These are phyloP conservation scores for Zygoascus tannicola DNA, from an alignment of 805 yeast species.

Conservation along the genomic window DNA sequence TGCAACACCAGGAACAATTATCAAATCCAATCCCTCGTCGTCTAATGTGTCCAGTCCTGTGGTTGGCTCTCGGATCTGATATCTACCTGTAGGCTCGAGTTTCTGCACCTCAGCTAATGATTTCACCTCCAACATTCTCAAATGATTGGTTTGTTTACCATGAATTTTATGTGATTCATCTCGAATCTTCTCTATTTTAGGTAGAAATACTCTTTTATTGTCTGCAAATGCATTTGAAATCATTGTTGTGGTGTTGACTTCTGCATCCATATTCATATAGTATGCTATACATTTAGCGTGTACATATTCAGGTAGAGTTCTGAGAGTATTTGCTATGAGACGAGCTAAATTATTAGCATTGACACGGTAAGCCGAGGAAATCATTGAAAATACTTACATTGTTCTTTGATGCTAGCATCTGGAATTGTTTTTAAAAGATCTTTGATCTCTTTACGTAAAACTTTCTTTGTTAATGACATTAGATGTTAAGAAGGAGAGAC, in stretches of 20 bases:
- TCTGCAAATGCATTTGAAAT: constrained; percentile 43
- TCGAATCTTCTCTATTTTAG: constrained; percentile 40
- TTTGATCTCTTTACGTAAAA: background rate
- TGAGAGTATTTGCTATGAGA: constrained; percentile 12
- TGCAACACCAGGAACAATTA: constrained; percentile 81
- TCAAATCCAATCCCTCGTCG: constrained; percentile 49
- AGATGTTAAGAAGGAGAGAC: background rate
- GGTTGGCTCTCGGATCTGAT: constrained; percentile 57
- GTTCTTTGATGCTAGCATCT: background rate
- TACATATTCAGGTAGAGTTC: constrained; percentile 32
- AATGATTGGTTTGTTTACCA: constrained; percentile 30
- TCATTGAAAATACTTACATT: constrained; percentile 2
- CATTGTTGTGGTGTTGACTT: constrained; percentile 51
- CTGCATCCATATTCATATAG: constrained; percentile 71
- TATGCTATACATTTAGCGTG: constrained; percentile 47
- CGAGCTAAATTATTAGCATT: constrained; percentile 1
- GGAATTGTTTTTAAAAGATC: background rate
- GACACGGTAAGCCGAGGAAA: background rate
- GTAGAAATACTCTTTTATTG: constrained; percentile 37
- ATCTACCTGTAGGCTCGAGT: constrained; percentile 61
- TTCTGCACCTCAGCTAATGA: constrained; percentile 34
- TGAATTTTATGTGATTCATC: constrained; percentile 32
- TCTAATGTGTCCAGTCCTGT: constrained; percentile 13
- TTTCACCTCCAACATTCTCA: constrained; percentile 49
- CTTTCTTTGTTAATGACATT: background rate